Evolutionary conservation across 2,329 filamentous ascomycete species (phyloP), one percentile per base, ranked within the genome.

Genomic region (Decorospora gaudefroyi): DNA sequence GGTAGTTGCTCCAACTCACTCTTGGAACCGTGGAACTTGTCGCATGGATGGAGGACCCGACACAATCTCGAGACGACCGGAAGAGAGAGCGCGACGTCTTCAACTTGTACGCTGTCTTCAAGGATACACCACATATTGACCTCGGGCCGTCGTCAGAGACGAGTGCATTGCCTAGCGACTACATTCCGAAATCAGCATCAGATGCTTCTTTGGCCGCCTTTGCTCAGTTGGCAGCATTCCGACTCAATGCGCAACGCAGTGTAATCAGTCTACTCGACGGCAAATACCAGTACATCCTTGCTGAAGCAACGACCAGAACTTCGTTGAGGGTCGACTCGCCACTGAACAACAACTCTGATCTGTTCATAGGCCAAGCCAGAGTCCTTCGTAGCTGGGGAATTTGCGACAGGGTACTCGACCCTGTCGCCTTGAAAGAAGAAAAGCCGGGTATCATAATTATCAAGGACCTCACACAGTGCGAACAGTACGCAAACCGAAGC

Each of bases 181-280:
- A 49, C 36, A 36, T 33, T n/a, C 43, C 59, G 10, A 39, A 28
- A 19, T 30, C 49, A 6, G 53, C 51, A 21, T 26, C 44, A 6
- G 57, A 64, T 46, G 44, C 55, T 16, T 49, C 57, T 4, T 49
- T 65, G 18, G 59, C 53, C 1, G 59, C 59, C 16, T 61, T 64
- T 38, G 55, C 53, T 18, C 65, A 68, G 35, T 48, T 67, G 19
- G 65, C 58, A 6, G 38, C 59, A 5, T 46, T 65, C 11, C 50
- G 62, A n/a, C 49, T 68, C 8, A 35, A 55, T 19, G 54, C 56
- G 16, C 46, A 53, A 15, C 58, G 64, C 6, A 55, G 60, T 29
- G 51, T 67, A 46, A 54, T 68, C 7, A 67, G 63, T 23, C 46
- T 69, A 6, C 55, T 69, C 35, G 63, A 67, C 33, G 41, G 41